phyloP scores from a whole-genome alignment of 176 grass and related monocot species.

The Carex littledalei region DNA sequence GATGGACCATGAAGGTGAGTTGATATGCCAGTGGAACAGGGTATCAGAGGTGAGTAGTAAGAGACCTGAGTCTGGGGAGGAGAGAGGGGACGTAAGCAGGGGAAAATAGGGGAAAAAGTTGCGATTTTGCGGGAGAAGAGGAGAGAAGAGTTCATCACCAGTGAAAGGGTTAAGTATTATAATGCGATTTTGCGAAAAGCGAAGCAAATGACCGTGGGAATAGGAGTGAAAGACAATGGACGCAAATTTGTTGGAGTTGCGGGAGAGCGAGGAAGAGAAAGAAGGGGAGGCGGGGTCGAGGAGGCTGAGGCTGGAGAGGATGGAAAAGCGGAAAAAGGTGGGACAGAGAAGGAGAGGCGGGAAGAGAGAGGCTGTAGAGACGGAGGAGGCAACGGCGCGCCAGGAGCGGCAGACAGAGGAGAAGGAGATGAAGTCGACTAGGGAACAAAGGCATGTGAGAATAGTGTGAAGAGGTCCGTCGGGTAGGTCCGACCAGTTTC shows the following conservation, averaged over 20 bases:
- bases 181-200: neutral
- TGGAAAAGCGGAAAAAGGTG: neutral
- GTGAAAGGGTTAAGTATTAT: slow-evolving; percentile 14
- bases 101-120: neutral
- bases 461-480: slow-evolving; percentile 7
- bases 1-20: neutral
- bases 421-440: slow-evolving; percentile 16
- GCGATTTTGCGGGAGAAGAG: neutral
- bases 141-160: neutral
- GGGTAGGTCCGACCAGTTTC: slow-evolving; percentile 5
- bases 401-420: slow-evolving; percentile 18
- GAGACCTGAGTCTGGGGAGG: neutral
- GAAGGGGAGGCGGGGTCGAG: slow-evolving; percentile 5
- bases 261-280: neutral
- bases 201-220: neutral
- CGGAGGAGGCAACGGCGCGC: neutral
- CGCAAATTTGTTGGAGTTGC: neutral
- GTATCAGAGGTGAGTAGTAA: neutral
- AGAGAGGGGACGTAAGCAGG: neutral
- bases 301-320: neutral
- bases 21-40: neutral
- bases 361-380: neutral
- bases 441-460: slow-evolving; percentile 1
- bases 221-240: neutral
- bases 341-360: slow-evolving; percentile 18